Evolutionary conservation across 371 early-diverging fungal species (phyloP), one percentile per base, ranked within the genome.

Genomic region (Syncephalastrum sp.): DNA sequence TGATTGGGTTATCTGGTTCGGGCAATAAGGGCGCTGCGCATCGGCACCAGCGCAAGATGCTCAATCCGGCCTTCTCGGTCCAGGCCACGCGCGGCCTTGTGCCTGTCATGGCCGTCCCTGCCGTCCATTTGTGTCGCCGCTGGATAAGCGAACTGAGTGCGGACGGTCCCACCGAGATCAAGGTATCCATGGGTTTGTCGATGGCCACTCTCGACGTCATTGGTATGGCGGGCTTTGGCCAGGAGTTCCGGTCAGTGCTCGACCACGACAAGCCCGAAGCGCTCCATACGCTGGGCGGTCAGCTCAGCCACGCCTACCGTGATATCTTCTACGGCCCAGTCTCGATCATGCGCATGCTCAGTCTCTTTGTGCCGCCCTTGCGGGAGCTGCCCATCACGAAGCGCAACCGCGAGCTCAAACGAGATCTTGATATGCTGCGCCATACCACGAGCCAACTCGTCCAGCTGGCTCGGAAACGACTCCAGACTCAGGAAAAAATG

Each of bases 31-130:
- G 85, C 0, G 72, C 64, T 47, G 66, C 46, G 1, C 88, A 88
- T 64, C 69, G 70, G 48, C 72, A 69, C 42, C 88, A 88, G 58
- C 80, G 88, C 45, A 84, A 81, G 49, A 74, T 86, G 76, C 53
- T 86, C 29, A 86, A 86, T 60, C 88, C 88, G 8, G 82, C 83
- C 15, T 88, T 88, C 53, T 65, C 72, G 3, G 68, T 79, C 27
- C 63, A 71, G 24, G 63, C 82, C 17, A 68, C 85, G 46, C 75
- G 75, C 12, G 56, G 61, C 3, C 61, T 83, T 52, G 56, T 77
- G 0, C 86, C 86, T 1, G 49, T 70, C 41, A 73, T 85, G 60
- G 61, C 65, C 4, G 59, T 60, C 1, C 74, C 76, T 3, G 75
- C 61, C 4, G 38, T 65, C 23, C 55, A 59, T 7, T 59, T 81